phyloP scores from a whole-genome alignment of 768 basidiomycete species.

The Termitomyces sp. region DNA sequence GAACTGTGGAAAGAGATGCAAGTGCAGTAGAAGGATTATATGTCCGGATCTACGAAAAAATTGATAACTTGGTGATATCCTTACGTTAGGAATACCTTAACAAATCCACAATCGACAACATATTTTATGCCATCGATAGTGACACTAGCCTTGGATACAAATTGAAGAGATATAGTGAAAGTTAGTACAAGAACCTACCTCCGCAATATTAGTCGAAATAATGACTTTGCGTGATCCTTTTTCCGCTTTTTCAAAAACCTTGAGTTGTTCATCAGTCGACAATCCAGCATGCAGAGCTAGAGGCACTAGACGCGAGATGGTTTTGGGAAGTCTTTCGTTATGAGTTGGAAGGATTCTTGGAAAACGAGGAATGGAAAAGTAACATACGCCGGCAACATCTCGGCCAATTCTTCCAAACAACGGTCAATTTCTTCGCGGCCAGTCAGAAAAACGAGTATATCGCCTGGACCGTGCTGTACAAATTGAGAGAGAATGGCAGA shows the following conservation, averaged over 20 bases:
- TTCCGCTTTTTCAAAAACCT: slow-evolving; percentile 76
- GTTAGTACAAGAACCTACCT: slow-evolving; percentile 40
- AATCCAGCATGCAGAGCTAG: slow-evolving; percentile 88
- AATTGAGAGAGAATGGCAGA: not conserved
- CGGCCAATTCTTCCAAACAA: slow-evolving; percentile 75
- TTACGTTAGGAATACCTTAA: slow-evolving; percentile 56
- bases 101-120: slow-evolving; percentile 92
- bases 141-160: slow-evolving; percentile 68
- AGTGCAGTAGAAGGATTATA: slow-evolving; percentile 86
- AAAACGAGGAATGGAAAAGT: not conserved
- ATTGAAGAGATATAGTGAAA: not conserved
- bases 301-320: slow-evolving; percentile 52
- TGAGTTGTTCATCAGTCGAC: slow-evolving; percentile 80
- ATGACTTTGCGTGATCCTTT: slow-evolving; percentile 83
- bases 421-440: slow-evolving; percentile 95
- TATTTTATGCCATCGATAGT: slow-evolving; percentile 95
- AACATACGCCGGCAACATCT: slow-evolving; percentile 66
- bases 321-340: slow-evolving; percentile 41
- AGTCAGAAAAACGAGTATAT: slow-evolving; percentile 91
- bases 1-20: slow-evolving; percentile 77
- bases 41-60: slow-evolving; percentile 62
- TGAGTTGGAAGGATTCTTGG: not conserved
- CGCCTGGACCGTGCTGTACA: slow-evolving; percentile 71
- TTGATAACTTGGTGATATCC: not conserved
- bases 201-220: slow-evolving; percentile 93